phyloP scores from a whole-genome alignment of 1,284 basidiomycete species.

The Spongispora temasekensis region DNA sequence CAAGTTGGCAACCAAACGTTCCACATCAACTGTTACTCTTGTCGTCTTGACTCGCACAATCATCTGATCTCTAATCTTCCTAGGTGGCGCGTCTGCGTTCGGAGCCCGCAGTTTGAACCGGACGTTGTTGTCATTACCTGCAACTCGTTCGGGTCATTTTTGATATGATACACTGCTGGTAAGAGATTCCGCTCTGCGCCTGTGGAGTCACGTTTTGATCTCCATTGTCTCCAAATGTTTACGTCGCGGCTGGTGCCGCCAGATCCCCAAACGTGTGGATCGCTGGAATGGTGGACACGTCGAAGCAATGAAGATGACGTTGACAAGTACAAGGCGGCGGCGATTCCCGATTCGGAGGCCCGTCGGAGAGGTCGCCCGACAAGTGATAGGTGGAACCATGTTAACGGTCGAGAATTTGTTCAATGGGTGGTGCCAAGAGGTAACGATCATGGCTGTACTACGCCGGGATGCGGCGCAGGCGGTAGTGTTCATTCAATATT shows the following conservation, averaged over 20 bases:
- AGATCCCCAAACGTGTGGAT: neutral
- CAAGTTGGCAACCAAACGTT: too few species aligned
- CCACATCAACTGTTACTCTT: neutral
- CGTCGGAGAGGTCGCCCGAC: too few species aligned
- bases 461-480: too few species aligned
- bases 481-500: too few species aligned
- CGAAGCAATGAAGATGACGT: neutral
- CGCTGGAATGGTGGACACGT: neutral
- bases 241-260: neutral
- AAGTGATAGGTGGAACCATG: too few species aligned
- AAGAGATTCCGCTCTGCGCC: neutral
- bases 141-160: neutral
- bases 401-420: too few species aligned
- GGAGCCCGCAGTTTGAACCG: neutral
- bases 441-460: too few species aligned
- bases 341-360: too few species aligned
- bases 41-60: neutral
- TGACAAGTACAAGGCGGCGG: slow-evolving; percentile 1
- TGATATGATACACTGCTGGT: too few species aligned
- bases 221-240: neutral
- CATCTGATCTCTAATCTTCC: slow-evolving; percentile 11
- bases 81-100: neutral
- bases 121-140: slow-evolving; percentile 13
- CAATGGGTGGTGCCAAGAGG: too few species aligned
- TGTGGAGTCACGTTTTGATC: slow-evolving; percentile 9